Evolutionary conservation across 2,329 filamentous ascomycete genomes (phyloP).

Genomic region (Fusarium albidum): DNA sequence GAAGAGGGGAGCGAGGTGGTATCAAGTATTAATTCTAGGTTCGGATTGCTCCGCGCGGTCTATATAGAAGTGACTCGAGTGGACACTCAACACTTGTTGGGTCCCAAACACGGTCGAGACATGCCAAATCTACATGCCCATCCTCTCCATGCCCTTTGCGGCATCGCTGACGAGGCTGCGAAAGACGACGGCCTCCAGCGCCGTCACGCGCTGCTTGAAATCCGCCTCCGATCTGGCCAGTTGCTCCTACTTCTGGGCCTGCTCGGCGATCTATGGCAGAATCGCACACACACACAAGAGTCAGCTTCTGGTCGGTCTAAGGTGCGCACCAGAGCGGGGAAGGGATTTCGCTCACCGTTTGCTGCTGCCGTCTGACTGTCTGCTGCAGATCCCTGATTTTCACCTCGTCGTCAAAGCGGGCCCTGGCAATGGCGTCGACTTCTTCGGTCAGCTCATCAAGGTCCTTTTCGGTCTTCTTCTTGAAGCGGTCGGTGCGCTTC

Average conservation of each 20-base stretch:
- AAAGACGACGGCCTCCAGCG: not conserved
- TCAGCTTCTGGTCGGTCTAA: not conserved
- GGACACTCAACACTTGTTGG: too few species aligned
- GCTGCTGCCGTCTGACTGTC: too few species aligned
- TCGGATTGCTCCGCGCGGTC: too few species aligned
- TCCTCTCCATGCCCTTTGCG: not conserved
- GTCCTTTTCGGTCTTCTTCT: not conserved
- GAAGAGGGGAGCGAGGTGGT: too few species aligned
- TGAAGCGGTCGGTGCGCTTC: not conserved
- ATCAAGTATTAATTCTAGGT: too few species aligned
- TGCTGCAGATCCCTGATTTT: too few species aligned
- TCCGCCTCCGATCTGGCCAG: not conserved
- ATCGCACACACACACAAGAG: too few species aligned
- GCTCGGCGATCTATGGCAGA: not conserved
- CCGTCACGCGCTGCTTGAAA: not conserved
- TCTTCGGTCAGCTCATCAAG: not conserved
- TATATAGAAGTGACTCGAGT: too few species aligned
- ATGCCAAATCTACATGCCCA: too few species aligned
- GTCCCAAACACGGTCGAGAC: too few species aligned
- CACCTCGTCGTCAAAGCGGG: not conserved
- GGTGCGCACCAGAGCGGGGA: not conserved
- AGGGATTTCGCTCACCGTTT: too few species aligned
- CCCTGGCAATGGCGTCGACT: not conserved
- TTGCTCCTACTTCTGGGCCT: not conserved
- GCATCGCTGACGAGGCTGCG: not conserved